Evolutionary conservation across 768 basidiomycete species (phyloP).

Genomic region (Sutorius australiensis): DNA sequence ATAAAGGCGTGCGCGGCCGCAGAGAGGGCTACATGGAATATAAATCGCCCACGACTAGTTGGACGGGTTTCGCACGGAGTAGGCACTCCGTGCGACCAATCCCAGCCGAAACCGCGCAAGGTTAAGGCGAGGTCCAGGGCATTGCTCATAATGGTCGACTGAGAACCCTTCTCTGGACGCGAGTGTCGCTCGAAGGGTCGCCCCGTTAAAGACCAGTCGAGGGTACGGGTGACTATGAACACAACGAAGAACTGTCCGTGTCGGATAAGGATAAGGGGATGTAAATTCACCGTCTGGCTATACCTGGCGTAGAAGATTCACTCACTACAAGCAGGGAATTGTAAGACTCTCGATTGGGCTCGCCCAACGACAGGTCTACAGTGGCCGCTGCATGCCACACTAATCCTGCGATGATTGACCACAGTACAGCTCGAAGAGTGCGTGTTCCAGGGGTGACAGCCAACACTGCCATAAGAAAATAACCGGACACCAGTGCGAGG

Average conservation of each 20-base stretch:
- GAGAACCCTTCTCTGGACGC: neutral
- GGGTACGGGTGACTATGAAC: conserved; percentile 9
- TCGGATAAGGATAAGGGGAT: neutral
- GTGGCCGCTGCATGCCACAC: conserved; percentile 36
- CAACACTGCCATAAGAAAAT: conserved; percentile 49
- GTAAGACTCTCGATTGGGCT: neutral
- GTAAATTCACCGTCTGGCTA: neutral
- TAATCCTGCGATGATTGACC: conserved; percentile 42
- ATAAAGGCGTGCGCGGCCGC: conserved; percentile 34
- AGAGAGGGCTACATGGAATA: conserved; percentile 27
- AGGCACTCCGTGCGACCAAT: conserved; percentile 41
- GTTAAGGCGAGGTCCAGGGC: conserved; percentile 48
- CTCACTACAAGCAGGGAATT: conserved; percentile 12
- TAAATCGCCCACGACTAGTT: conserved; percentile 25
- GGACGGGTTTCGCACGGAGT: conserved; percentile 38
- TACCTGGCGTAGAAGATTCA: neutral
- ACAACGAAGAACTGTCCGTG: conserved; percentile 12
- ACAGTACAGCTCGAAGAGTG: conserved; percentile 40
- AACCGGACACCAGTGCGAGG: conserved; percentile 41
- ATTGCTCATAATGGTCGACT: conserved; percentile 26
- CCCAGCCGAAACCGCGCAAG: conserved; percentile 57
- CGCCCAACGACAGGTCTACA: conserved; percentile 4
- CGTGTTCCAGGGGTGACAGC: conserved; percentile 45
- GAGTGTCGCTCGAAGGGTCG: conserved; percentile 7
- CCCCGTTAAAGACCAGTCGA: conserved; percentile 13